Conservation (phyloP, 2,329 filamentous ascomycete species). For the Pyricularia sp. region DNA sequence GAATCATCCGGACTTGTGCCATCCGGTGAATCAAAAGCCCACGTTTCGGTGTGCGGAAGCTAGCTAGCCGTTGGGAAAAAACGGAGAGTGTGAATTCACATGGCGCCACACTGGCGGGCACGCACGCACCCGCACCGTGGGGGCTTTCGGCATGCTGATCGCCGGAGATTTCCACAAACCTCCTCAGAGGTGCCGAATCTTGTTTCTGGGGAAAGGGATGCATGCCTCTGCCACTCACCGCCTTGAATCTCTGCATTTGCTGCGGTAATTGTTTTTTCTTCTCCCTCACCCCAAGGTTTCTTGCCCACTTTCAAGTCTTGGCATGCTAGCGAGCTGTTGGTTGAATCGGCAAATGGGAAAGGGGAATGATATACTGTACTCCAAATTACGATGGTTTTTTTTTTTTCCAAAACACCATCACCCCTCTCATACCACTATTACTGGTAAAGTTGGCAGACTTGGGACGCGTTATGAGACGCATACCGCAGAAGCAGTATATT, state of each 20-base stretch:
- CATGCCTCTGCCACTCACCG: neutral
- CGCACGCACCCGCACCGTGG: neutral
- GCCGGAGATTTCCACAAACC: neutral
- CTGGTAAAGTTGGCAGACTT: neutral
- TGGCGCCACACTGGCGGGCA: neutral
- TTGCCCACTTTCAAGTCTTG: neutral
- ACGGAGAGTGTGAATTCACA: neutral
- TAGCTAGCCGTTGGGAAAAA: neutral
- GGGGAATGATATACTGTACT: neutral
- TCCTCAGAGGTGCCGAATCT: neutral
- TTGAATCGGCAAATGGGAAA: neutral
- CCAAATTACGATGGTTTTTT: neutral
- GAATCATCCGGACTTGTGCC: neutral
- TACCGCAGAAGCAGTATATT: neutral
- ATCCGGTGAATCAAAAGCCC: neutral
- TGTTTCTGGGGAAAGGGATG: neutral
- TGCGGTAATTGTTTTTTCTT: neutral
- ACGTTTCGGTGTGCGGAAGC: neutral
- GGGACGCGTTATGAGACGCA: neutral
- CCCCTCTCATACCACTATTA: neutral
- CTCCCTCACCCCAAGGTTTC: neutral
- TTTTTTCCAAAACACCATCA: neutral
- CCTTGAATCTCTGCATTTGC: neutral
- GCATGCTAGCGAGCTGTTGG: neutral
- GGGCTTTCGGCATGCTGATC: neutral